Evolutionary conservation across 306 rosid genomes (phyloP).

Genomic region (Vicia sativa): DNA sequence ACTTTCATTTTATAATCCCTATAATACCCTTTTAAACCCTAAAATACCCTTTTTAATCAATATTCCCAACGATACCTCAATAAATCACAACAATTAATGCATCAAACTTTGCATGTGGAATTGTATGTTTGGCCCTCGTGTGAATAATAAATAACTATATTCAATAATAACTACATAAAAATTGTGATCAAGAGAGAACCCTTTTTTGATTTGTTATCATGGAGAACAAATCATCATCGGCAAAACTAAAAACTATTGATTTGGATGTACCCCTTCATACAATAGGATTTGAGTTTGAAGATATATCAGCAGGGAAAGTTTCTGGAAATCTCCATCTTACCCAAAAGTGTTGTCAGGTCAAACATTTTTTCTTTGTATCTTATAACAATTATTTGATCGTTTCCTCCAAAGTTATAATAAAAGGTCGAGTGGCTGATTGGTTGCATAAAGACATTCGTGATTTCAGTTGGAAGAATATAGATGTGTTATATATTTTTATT

Average conservation of each 20-base stretch:
- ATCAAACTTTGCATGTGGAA: not conserved
- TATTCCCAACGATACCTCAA: not conserved
- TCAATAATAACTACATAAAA: not conserved
- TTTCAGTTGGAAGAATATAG: no score
- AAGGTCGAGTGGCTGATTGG: no score
- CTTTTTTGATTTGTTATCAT: slow-evolving; percentile 7
- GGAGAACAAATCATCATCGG: slow-evolving; percentile 39
- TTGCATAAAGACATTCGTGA: no score
- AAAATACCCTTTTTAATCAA: not conserved
- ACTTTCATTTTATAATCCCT: not conserved
- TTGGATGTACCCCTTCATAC: slow-evolving; percentile 64
- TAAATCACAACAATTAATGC: not conserved
- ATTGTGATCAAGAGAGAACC: not conserved
- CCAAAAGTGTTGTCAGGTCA: slow-evolving; percentile 72
- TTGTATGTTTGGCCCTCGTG: not conserved
- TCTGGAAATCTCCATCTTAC: slow-evolving; percentile 72
- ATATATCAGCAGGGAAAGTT: slow-evolving; percentile 56
- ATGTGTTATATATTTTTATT: no score
- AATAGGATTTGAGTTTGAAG: slow-evolving; percentile 65
- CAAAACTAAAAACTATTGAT: slow-evolving; percentile 41
- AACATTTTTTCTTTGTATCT: not conserved
- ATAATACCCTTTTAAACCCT: not conserved
- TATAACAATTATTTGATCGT: not conserved
- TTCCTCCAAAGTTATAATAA: no score
- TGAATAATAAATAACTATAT: not conserved